Evolutionary conservation across 1,284 basidiomycete species (phyloP), one percentile per base, ranked within the genome.

Genomic region (Tilletia caries): DNA sequence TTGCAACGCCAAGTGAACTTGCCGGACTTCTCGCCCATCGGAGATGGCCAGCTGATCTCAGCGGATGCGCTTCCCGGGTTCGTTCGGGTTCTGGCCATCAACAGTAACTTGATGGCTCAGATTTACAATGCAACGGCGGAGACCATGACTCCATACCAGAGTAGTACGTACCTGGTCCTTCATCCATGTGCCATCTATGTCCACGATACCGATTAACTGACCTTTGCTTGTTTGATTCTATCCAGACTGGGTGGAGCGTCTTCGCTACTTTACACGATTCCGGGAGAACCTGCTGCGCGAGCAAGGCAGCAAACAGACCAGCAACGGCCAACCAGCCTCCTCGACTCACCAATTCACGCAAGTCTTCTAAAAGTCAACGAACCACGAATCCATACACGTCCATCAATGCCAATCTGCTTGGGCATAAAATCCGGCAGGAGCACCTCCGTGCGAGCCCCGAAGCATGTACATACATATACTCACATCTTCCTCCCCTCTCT

Each of bases 51-150:
- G 68, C 71, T 83, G 34, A 67, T 83, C 18, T 77, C 75, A 15
- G 78, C 78, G 13, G 75, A 73, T 20, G 72, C 77, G 3, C 66
- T 83, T 46, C 71, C 81, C 0, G 71, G 48, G 66, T 82, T 83
- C 69, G 80, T 83, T 3, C 67, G 81, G 23, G 76, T 76, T 60
- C 64, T 83, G 20, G 79, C 79, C 18, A 71, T 83, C 70, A 76
- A 81, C 60, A 73, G 74, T 65, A 80, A 81, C 65, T 71, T 82
- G 18, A 78, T 82, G 64, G 78, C 78, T 62, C 81, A 81, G 69
- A 82, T 83, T 67, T 80, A 74, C 58, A 58, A 79, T 37, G 81
- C 79, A 52, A 81, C 81, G 58, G 80, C 75, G 64, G 78, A 79
- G 52, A 76, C 76, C 1, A 79, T 80, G 79, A 75, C 76, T 67